A percentile compares a stretch with the other conserved stretches of the same genome.
phyloP scores from a whole-genome alignment of 2,329 filamentous ascomycete genomes.

The Aschersonia sp. region DNA sequence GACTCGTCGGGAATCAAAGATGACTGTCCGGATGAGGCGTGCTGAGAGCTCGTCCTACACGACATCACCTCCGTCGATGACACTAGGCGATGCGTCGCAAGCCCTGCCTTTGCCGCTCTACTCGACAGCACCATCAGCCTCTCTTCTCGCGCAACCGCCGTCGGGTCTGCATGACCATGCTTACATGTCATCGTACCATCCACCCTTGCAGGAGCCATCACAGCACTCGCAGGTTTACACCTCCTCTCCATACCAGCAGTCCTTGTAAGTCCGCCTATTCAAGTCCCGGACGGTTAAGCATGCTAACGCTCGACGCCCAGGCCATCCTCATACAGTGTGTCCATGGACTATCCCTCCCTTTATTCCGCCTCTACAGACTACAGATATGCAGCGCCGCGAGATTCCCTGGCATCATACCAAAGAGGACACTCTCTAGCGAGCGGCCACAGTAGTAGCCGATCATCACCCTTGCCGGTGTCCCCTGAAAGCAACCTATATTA shows the following conservation, averaged over 20 bases:
- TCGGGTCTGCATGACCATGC: slow-evolving; percentile 25
- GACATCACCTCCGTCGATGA: slow-evolving; percentile 20
- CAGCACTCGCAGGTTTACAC: slow-evolving; percentile 18
- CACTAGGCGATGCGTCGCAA: slow-evolving; percentile 23
- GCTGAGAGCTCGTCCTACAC: slow-evolving; percentile 31
- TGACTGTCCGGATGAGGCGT: slow-evolving; percentile 33
- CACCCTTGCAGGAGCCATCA: slow-evolving; percentile 29
- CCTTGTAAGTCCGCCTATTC: slow-evolving; percentile 17
- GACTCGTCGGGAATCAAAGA: slow-evolving; percentile 42
- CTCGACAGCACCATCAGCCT: slow-evolving; percentile 34
- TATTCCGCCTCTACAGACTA: slow-evolving; percentile 21
- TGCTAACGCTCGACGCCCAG: slow-evolving; percentile 13
- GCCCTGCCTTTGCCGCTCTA: slow-evolving; percentile 33
- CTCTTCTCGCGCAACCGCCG: slow-evolving; percentile 34
- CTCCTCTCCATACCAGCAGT: slow-evolving; percentile 17
- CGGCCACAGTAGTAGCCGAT: slow-evolving; percentile 17
- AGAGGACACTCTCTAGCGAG: neutral
- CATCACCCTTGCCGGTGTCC: slow-evolving; percentile 20
- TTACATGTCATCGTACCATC: slow-evolving; percentile 36
- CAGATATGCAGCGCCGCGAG: slow-evolving; percentile 17
- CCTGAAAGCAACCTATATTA: slow-evolving; percentile 29
- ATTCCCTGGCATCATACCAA: slow-evolving; percentile 7
- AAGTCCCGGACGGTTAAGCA: neutral
- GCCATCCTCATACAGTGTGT: slow-evolving; percentile 24
- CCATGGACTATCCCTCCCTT: slow-evolving; percentile 27